Evolutionary conservation across 176 grass and related monocot genomes (phyloP).

Genomic region (Avena eriantha): DNA sequence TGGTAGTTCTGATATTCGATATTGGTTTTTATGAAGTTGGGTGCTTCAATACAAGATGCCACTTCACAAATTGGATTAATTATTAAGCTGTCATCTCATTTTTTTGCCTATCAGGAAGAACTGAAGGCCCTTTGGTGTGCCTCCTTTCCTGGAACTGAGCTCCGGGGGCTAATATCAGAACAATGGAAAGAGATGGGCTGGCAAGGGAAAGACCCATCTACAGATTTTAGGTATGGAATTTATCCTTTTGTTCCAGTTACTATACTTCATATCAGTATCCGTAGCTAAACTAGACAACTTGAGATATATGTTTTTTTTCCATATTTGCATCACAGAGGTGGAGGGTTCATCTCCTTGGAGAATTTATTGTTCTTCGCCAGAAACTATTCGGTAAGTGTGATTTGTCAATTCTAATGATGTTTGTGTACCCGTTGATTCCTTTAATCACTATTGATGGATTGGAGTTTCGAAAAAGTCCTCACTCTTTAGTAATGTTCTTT

Average conservation of each 20-base stretch:
- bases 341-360: constrained; percentile 98
- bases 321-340: constrained; percentile 64
- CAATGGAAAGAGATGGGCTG: constrained; percentile 99
- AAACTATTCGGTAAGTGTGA: constrained; percentile 77
- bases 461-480: neutral
- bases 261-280: constrained; percentile 1
- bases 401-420: constrained; percentile 4
- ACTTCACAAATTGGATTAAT: constrained; percentile 16
- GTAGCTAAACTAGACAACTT: constrained; percentile 23
- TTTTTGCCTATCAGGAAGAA: constrained; percentile 65
- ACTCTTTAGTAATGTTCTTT: neutral
- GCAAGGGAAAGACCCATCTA: constrained; percentile 99
- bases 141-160: constrained; percentile 86
- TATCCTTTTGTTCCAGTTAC: neutral
- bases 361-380: constrained; percentile 90
- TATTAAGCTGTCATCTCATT: constrained; percentile 20
- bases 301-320: constrained; percentile 18
- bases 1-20: neutral
- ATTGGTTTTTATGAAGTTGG: neutral
- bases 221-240: constrained; percentile 86
- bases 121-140: constrained; percentile 74
- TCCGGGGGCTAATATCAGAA: constrained; percentile 77
- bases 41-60: constrained; percentile 5
- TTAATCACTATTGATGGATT: neutral
- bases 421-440: neutral